A percentile compares a stretch with the other conserved stretches of the same genome.
Conservation (phyloP, 225 moss, liverwort and hornwort species). For the Straminergon stramineum region DNA sequence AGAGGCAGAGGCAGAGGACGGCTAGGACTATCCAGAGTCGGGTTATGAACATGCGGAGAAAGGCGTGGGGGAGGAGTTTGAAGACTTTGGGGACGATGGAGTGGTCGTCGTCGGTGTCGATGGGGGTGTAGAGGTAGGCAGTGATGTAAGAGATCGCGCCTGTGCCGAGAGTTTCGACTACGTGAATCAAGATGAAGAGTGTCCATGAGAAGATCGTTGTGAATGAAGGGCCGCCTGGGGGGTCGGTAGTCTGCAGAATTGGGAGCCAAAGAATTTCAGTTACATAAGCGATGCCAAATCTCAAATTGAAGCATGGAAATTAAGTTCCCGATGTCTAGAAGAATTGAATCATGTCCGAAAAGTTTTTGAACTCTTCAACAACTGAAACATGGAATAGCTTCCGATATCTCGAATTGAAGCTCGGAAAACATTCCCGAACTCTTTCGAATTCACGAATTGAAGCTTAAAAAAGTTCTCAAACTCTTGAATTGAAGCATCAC, state of each 20-base stretch:
- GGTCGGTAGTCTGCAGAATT: neutral
- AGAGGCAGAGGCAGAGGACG: rapidly evolving
- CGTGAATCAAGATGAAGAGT: neutral
- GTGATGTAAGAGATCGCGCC: neutral
- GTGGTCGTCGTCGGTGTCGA: neutral
- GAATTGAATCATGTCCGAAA: neutral
- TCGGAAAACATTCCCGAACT: too few species aligned
- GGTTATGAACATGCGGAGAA: neutral
- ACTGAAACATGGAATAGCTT: neutral
- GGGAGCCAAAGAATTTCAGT: neutral
- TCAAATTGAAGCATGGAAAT: neutral
- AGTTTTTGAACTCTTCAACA: neutral
- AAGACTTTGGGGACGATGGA: neutral
- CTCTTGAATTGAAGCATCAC: too few species aligned
- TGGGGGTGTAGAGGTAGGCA: neutral
- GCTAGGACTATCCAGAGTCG: neutral
- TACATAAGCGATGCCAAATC: neutral
- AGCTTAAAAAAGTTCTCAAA: neutral
- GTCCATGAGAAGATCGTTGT: too few species aligned
- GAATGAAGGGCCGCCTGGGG: too few species aligned
- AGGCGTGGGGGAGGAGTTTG: neutral
- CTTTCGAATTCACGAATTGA: too few species aligned
- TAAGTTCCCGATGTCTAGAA: too few species aligned
- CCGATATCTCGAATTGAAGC: neutral
- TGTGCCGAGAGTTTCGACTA: neutral